Percentiles rank a stretch among this genome's conserved stretches.
phyloP scores from a whole-genome alignment of 805 yeast genomes.

The Yarrowia porcina region DNA sequence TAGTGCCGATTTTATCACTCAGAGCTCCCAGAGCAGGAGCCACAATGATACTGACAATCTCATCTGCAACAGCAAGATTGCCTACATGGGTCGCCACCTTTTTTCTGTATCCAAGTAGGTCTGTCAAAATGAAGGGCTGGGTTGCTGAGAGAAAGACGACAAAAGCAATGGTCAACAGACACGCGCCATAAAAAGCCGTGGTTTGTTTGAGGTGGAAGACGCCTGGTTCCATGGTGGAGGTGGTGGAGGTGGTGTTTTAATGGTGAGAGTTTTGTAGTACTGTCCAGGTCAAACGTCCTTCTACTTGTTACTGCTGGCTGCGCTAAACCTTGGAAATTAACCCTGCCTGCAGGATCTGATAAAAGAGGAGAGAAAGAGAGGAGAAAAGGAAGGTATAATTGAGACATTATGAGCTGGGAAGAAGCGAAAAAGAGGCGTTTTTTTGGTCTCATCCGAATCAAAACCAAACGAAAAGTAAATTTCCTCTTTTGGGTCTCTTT shows the following conservation, averaged over 20 bases:
- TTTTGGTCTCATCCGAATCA: no score
- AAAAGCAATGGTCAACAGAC: conserved; percentile 44
- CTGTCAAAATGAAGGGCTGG: conserved; percentile 46
- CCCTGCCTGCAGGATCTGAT: conserved; percentile 21
- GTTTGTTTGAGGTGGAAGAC: conserved; percentile 18
- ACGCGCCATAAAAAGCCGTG: conserved; percentile 29
- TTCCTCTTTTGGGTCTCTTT: no score
- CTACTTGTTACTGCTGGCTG: no score
- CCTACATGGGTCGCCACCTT: conserved; percentile 47
- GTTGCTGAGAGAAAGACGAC: conserved; percentile 46
- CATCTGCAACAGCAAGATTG: conserved; percentile 55
- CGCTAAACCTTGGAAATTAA: neutral
- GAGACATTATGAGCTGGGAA: neutral
- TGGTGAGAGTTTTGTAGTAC: neutral
- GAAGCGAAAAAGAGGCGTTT: neutral
- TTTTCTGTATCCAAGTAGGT: conserved; percentile 38
- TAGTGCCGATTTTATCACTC: conserved; percentile 61
- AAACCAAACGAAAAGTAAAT: no score
- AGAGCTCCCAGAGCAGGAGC: conserved; percentile 65
- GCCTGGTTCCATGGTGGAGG: conserved; percentile 4
- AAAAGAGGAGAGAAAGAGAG: neutral
- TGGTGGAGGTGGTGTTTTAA: neutral
- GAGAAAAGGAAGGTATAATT: neutral
- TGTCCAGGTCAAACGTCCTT: no score
- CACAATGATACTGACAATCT: conserved; percentile 49